Percentiles rank a stretch among this genome's conserved stretches.
phyloP scores from a whole-genome alignment of 2,329 filamentous ascomycete genomes.

The Fusarium sp. region DNA sequence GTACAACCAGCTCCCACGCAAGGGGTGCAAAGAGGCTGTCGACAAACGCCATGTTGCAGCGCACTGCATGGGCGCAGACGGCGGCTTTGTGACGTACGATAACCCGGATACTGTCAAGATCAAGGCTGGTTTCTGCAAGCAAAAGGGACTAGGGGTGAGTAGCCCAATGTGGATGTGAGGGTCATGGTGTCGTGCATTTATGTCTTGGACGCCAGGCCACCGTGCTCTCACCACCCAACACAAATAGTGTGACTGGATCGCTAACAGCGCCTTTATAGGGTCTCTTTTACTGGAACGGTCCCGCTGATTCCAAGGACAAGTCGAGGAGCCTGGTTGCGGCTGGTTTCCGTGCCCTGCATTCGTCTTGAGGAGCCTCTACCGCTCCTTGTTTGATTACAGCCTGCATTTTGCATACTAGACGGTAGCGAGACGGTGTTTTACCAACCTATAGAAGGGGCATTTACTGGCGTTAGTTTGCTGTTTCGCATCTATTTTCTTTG shows the following conservation, averaged over 20 bases:
- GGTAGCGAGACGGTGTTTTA: constrained; percentile 35
- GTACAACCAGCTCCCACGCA: constrained; percentile 75
- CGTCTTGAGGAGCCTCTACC: constrained; percentile 41
- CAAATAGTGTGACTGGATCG: constrained; percentile 13
- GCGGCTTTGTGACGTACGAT: constrained; percentile 84
- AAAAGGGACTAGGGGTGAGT: constrained; percentile 74
- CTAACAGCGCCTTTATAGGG: constrained; percentile 60
- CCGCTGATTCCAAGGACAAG: constrained; percentile 71
- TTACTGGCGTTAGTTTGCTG: constrained; percentile 24
- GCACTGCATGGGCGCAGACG: constrained; percentile 77
- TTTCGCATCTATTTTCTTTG: constrained; percentile 10
- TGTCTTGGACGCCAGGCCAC: constrained; percentile 22
- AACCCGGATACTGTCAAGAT: constrained; percentile 79
- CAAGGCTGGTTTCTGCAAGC: constrained; percentile 79
- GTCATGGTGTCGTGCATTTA: constrained; percentile 18
- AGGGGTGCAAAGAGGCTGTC: constrained; percentile 71
- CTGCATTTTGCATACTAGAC: constrained; percentile 28
- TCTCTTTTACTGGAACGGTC: constrained; percentile 85
- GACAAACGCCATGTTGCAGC: constrained; percentile 77
- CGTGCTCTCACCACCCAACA: constrained; percentile 16
- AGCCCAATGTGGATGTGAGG: constrained; percentile 11
- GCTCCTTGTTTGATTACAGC: constrained; percentile 17
- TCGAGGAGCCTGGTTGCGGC: constrained; percentile 68
- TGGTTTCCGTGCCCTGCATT: constrained; percentile 68
- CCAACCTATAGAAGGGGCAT: constrained; percentile 32